Percentiles rank a stretch among this genome's conserved stretches.
Evolutionary conservation across 2,329 filamentous ascomycete species (phyloP).

Genomic region (Pseudocercospora fuligena): DNA sequence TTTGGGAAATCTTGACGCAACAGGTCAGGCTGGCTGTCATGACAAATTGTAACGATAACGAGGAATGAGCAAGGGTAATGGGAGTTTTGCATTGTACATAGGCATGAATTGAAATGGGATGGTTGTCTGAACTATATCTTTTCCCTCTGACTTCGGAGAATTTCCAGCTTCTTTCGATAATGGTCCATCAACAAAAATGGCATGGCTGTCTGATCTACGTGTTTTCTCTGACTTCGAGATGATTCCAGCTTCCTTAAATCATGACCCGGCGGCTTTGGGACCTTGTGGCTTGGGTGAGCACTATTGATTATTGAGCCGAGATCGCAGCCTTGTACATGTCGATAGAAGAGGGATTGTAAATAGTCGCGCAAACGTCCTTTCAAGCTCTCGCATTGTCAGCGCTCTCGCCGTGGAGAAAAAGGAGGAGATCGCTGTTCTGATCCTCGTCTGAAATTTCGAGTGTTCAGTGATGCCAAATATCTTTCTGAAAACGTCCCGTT

Average conservation of each 20-base stretch:
- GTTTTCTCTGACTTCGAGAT: no score
- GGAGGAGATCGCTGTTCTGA: neutral
- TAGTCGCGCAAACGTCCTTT: no score
- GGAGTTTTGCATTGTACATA: slow-evolving; percentile 5
- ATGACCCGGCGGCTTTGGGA: no score
- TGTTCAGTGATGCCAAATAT: neutral
- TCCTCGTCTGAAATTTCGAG: neutral
- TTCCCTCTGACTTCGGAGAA: neutral
- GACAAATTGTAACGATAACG: neutral
- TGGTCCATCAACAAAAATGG: no score
- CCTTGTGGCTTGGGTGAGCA: no score
- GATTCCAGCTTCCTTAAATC: no score
- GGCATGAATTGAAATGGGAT: neutral
- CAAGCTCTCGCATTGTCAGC: no score
- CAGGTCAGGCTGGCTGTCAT: slow-evolving; percentile 15
- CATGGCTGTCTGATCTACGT: no score
- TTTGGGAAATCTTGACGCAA: neutral
- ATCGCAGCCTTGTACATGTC: no score
- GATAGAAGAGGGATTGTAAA: no score
- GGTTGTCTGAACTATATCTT: slow-evolving; percentile 6
- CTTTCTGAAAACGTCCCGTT: neutral
- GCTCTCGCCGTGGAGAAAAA: no score
- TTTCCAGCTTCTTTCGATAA: neutral
- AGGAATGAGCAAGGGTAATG: neutral
- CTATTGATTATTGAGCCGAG: no score